These are phyloP conservation scores for Apiotrichum veenhuisii DNA, from an alignment of 1,284 basidiomycete species.

Conservation along the genomic window DNA sequence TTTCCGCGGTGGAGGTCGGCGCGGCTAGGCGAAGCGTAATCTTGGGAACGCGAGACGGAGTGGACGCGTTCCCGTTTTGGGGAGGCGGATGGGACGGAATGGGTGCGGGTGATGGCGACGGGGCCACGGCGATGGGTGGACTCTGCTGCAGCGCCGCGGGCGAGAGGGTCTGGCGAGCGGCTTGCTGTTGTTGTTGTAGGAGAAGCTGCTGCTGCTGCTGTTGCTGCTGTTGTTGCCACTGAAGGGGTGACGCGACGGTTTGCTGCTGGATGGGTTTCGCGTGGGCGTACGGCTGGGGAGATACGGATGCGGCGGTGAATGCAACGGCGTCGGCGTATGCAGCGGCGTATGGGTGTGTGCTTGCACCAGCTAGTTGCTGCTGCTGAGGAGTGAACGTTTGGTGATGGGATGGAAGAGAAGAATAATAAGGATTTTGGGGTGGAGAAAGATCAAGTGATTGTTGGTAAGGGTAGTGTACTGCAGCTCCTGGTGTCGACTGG, in stretches of 20 bases:
- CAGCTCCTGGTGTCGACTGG: not conserved
- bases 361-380: not conserved
- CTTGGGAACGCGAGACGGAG: slow-evolving; percentile 8
- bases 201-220: not conserved
- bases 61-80: not conserved
- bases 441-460: not conserved
- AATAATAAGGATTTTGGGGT: not conserved
- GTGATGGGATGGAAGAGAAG: not conserved
- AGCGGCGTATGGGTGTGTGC: not conserved
- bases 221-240: slow-evolving; percentile 2
- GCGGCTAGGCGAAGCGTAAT: slow-evolving; percentile 20
- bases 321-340: slow-evolving; percentile 4
- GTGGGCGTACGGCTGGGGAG: slow-evolving; percentile 3
- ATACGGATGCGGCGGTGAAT: not conserved
- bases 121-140: not conserved
- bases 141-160: not conserved
- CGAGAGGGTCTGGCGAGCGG: not conserved
- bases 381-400: not conserved
- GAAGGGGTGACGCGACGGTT: not conserved
- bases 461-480: too few relatives aligned
- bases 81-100: not conserved
- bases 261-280: not conserved
- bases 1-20: not conserved
- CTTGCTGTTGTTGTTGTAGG: not conserved
- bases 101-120: not conserved